Base-by-base conservation (phyloP, 2,329 filamentous ascomycete species). In the Ceratocystis huliohia region DNA sequence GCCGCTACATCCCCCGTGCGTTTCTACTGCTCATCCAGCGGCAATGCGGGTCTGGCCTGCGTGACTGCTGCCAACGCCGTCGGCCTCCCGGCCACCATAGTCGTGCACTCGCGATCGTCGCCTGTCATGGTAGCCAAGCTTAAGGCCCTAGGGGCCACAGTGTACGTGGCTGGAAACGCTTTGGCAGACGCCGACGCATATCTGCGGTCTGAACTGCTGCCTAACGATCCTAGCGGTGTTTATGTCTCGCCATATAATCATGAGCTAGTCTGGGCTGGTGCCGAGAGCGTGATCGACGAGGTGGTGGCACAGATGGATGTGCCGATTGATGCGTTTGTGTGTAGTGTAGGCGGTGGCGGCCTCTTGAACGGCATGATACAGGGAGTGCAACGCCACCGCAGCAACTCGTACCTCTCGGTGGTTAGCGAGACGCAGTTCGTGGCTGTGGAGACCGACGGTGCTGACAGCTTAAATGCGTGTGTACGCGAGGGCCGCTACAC, bases 41-140 rank as follows among this genome's bases (percentile, higher is more conserved):
- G 91, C 67, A 96, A 96, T 73, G 91, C 91, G 1, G 91, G 91
- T 1, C 83, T 96, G 3, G 91, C 90, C 1, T 90, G 88, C 71
- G 88, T 89, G 17, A 86, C 84, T 61, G 88, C 90, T 0, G 88
- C 89, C 13, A 78, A 79, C 28, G 79, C 82, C 1, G 80, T 94
- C 5, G 76, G 79, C 5, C 81, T 83, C 46, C 85, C 84, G 1
- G 86, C 84, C 73, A 93, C 89, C 4, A 87, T 96, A 68, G 88
- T 91, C 37, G 84, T 94, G 0, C 88, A 91, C 0, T 73, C 78
- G 7, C 79, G 78, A 5, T 89, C 88, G 0, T 84, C 86, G 41
- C 77, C 82, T 0, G 75, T 86, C 69, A 92, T 95, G 84, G 81
- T 91, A 63, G 77, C 79, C 53, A 91, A 90, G 76, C 80, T 96